These are phyloP conservation scores for Aspergillus calidoustus DNA, from an alignment of 2,329 filamentous ascomycete genomes.

Conservation along the genomic window DNA sequence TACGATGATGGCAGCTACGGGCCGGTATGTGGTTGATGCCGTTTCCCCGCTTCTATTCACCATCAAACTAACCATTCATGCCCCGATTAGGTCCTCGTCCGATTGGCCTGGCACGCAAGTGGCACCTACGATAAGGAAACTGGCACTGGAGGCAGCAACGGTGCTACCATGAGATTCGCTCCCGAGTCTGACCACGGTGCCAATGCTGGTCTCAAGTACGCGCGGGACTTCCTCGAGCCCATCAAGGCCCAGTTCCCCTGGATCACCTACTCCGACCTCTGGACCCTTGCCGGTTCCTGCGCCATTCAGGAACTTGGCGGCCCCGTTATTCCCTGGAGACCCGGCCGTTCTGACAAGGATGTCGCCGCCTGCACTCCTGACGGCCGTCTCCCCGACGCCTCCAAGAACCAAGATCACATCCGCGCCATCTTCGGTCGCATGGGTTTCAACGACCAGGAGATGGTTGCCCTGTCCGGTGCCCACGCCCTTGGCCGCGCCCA, in stretches of 20 bases:
- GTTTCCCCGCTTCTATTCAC: background rate
- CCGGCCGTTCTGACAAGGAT: conserved; percentile 81
- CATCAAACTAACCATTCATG: conserved; percentile 9
- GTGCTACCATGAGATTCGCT: conserved; percentile 93
- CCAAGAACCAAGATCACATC: conserved; percentile 79
- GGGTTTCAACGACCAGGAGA: conserved; percentile 97
- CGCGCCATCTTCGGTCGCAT: conserved; percentile 93
- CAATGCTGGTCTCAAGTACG: conserved; percentile 85
- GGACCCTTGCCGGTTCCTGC: conserved; percentile 84
- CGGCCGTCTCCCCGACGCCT: conserved; percentile 83
- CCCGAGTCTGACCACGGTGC: conserved; percentile 90
- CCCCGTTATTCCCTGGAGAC: conserved; percentile 83
- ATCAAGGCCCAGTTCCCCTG: conserved; percentile 90
- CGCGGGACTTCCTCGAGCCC: conserved; percentile 90
- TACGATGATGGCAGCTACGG: conserved; percentile 98
- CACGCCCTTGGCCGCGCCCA: conserved; percentile 92
- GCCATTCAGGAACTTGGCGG: conserved; percentile 96
- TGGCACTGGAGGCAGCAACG: conserved; percentile 89
- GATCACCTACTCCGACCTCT: conserved; percentile 96
- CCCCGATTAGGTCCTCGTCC: conserved; percentile 66
- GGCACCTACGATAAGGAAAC: conserved; percentile 92
- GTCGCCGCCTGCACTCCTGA: conserved; percentile 87
- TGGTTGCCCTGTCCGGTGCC: conserved; percentile 84
- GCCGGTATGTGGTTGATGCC: conserved; percentile 59
- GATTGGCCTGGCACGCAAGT: conserved; percentile 91